Conservation (phyloP, 768 basidiomycete genomes). For the Rhodocollybia butyracea region DNA sequence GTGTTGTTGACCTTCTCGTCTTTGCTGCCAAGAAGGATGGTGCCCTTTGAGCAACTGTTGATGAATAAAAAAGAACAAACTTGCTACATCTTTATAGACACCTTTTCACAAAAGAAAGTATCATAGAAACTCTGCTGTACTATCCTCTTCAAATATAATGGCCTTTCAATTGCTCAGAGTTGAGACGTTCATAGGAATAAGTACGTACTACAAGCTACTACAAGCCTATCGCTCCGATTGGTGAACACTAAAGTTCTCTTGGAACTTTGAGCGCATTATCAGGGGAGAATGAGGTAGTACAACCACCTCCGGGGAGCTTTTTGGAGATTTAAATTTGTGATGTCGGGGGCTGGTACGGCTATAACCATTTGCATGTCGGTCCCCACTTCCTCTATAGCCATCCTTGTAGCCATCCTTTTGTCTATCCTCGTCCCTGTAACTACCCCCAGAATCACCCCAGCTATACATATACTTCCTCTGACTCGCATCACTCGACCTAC, state of each 20-base stretch:
- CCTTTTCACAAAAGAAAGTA: too few relatives aligned
- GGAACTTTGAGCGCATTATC: slow-evolving; percentile 1
- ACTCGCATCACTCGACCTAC: neutral
- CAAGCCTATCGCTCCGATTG: neutral
- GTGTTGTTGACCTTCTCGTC: slow-evolving; percentile 87
- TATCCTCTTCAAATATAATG: too few relatives aligned
- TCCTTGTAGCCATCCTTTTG: neutral
- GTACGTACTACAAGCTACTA: too few relatives aligned
- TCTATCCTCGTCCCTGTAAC: neutral
- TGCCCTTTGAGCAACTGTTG: slow-evolving; percentile 2
- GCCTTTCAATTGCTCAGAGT: too few relatives aligned
- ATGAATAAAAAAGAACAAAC: too few relatives aligned
- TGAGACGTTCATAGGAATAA: too few relatives aligned
- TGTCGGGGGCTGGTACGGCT: too few relatives aligned
- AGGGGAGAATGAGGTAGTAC: neutral
- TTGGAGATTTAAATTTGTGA: neutral
- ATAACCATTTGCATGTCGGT: too few relatives aligned
- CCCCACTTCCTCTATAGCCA: too few relatives aligned
- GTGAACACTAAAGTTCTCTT: slow-evolving; percentile 5
- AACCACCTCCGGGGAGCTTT: neutral
- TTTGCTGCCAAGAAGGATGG: slow-evolving; percentile 77
- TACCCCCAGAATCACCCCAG: neutral
- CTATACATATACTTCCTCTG: neutral
- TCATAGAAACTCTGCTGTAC: too few relatives aligned
- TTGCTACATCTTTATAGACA: too few relatives aligned